These are phyloP conservation scores for Aphanomyces stellatus DNA, from an alignment of 352 stramenopile genomes.

Conservation along the genomic window DNA sequence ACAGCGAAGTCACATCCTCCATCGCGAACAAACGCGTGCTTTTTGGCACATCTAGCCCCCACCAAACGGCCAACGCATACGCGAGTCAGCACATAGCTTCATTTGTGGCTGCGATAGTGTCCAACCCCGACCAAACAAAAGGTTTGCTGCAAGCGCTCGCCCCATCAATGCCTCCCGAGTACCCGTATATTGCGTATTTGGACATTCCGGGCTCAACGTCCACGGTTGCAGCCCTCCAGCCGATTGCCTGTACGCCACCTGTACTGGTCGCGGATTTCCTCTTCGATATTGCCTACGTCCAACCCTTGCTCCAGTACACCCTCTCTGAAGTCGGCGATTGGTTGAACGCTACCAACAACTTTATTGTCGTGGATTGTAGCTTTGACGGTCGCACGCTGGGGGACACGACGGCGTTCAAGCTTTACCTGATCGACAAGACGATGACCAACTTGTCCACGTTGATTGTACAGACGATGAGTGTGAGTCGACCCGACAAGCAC, in stretches of 20 bases:
- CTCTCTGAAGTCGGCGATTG: background rate
- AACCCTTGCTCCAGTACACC: background rate
- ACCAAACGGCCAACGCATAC: background rate
- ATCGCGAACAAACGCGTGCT: background rate
- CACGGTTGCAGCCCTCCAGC: too few relatives aligned
- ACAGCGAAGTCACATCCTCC: background rate
- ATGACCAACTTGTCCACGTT: background rate
- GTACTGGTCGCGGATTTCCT: background rate
- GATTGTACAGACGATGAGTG: background rate
- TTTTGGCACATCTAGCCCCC: background rate
- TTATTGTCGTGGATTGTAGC: background rate
- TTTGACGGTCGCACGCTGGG: background rate
- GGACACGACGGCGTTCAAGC: constrained; percentile 1
- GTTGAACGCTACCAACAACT: background rate
- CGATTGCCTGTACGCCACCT: too few relatives aligned
- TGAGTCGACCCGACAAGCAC: background rate
- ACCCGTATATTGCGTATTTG: background rate
- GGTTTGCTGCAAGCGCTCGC: background rate
- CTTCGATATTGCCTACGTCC: background rate
- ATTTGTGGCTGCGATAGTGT: background rate
- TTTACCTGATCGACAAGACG: background rate
- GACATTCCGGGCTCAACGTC: background rate
- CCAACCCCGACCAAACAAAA: background rate
- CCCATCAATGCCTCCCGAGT: too few relatives aligned
- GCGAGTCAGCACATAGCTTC: background rate